These are phyloP conservation scores for Rhazya stricta DNA, from an alignment of 257 asterid species.

Conservation along the genomic window DNA sequence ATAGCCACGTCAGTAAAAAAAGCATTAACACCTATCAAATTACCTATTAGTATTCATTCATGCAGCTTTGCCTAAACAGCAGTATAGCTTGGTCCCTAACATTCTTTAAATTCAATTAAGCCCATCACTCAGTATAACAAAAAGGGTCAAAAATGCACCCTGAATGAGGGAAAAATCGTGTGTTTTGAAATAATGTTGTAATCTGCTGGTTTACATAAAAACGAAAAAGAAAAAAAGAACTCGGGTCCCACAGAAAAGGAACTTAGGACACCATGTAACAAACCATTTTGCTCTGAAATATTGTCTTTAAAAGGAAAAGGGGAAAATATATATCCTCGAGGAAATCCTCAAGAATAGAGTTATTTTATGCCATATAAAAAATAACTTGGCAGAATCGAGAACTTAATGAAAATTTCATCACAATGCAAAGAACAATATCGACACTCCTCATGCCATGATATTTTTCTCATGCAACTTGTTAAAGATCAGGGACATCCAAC, in stretches of 20 bases:
- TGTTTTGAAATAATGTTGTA: not conserved
- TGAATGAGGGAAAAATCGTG: not conserved
- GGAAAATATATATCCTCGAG: not conserved
- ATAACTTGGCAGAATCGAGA: not conserved
- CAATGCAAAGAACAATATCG: too few species aligned
- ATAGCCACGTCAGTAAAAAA: constrained; percentile 19
- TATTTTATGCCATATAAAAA: not conserved
- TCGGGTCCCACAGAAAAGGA: not conserved
- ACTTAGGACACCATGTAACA: not conserved
- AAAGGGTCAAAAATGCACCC: not conserved
- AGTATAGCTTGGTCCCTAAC: not conserved
- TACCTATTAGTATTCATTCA: not conserved
- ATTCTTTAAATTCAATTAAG: not conserved
- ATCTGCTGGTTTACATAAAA: not conserved
- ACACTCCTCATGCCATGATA: too few species aligned
- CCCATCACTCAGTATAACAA: not conserved
- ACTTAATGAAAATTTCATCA: too few species aligned
- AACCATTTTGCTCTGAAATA: too few species aligned
- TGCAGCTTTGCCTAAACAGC: not conserved
- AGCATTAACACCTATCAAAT: not conserved
- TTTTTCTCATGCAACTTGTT: too few species aligned
- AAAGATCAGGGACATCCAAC: too few species aligned
- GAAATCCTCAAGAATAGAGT: not conserved
- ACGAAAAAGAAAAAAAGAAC: not conserved
- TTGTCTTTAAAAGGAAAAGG: not conserved